A percentile compares a stretch with the other conserved stretches of the same genome.
phyloP scores from a whole-genome alignment of 2,329 filamentous ascomycete genomes.

The Pestalotiopsis sp. region DNA sequence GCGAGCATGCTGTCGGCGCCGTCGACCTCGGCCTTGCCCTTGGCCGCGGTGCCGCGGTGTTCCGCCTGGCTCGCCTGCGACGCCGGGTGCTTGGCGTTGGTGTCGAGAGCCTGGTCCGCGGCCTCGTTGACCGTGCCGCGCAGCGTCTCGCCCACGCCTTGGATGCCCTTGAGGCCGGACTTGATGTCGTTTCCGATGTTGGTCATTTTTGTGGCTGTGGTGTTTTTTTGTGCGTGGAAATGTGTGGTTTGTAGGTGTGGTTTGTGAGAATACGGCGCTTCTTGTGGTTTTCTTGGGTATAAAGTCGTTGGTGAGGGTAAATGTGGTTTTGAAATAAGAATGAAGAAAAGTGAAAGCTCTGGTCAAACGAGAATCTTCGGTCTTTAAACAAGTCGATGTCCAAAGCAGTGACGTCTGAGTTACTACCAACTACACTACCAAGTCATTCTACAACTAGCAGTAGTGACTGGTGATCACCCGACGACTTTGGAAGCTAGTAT shows the following conservation, averaged over 20 bases:
- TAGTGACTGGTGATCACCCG: not conserved
- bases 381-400: too few species aligned
- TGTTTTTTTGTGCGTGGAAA: not conserved
- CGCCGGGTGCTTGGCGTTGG: constrained; percentile 24
- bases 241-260: not conserved
- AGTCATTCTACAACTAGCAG: not conserved
- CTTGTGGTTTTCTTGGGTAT: not conserved
- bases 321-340: not conserved
- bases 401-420: too few species aligned
- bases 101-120: constrained; percentile 32
- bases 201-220: constrained; percentile 22
- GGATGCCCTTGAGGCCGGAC: constrained; percentile 33
- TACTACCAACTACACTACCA: too few species aligned
- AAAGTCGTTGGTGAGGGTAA: not conserved
- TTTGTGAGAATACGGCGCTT: not conserved
- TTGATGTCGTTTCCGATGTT: constrained; percentile 34
- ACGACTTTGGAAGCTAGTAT: not conserved
- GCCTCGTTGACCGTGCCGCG: constrained; percentile 31
- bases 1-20: constrained; percentile 28
- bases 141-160: constrained; percentile 33
- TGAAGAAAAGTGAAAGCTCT: too few species aligned
- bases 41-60: constrained; percentile 25
- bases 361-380: too few species aligned
- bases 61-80: constrained; percentile 26
- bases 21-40: constrained; percentile 28